Percentiles rank a stretch among this genome's conserved stretches.
Conservation (phyloP, 768 basidiomycete species). For the Boletus pseudo-olivaceus region DNA sequence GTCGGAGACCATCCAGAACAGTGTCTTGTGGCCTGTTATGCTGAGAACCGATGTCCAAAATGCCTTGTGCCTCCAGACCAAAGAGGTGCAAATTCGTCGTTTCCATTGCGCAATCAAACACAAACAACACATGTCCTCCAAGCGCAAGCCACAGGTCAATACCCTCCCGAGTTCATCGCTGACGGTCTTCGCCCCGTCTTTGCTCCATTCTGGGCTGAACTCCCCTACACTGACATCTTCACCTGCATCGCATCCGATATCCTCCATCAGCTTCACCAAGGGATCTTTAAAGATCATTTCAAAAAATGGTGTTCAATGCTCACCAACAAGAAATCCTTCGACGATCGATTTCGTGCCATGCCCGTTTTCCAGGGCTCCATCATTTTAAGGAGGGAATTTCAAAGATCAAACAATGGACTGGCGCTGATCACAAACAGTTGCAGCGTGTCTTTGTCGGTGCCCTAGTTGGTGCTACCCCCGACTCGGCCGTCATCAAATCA, state of each 20-base stretch:
- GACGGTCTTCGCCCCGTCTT: not conserved
- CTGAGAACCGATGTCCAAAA: not conserved
- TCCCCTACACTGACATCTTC: not conserved
- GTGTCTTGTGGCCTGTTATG: not conserved
- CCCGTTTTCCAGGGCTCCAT: not conserved
- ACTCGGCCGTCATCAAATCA: no score
- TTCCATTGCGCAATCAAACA: not conserved
- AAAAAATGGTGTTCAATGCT: not conserved
- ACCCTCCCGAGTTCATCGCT: not conserved
- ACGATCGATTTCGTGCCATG: not conserved
- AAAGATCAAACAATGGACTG: not conserved
- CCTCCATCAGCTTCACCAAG: not conserved
- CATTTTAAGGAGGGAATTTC: not conserved
- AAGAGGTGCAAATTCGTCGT: not conserved
- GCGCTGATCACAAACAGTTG: not conserved
- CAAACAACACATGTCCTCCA: not conserved
- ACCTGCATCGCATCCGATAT: not conserved
- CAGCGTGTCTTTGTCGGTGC: not conserved
- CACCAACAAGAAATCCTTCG: not conserved
- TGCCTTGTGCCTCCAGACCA: not conserved
- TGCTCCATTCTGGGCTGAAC: not conserved
- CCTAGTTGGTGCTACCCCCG: not conserved
- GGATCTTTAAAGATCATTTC: not conserved
- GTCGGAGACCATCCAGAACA: not conserved
- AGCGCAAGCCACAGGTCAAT: not conserved